phyloP scores from a whole-genome alignment of 139 green algal species.

The Volvox africanus region DNA sequence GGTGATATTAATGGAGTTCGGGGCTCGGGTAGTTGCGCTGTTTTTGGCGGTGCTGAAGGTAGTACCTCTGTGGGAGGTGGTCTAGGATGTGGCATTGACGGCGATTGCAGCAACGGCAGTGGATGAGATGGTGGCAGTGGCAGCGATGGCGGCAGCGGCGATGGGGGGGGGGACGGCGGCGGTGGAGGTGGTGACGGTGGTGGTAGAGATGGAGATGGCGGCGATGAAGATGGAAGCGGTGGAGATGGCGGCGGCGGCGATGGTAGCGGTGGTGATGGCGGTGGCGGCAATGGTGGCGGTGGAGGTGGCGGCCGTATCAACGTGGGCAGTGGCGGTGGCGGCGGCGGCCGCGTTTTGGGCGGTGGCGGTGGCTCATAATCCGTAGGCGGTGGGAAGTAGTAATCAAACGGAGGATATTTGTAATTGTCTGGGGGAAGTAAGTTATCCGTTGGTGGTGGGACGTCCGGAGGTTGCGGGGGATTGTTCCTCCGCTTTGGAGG shows the following conservation, averaged over 20 bases:
- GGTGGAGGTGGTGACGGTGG: not conserved
- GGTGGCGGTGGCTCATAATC: not conserved
- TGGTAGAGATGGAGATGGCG: not conserved
- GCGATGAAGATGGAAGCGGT: not conserved
- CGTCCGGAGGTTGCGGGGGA: not conserved
- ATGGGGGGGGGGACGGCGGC: not conserved
- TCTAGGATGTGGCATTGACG: not conserved
- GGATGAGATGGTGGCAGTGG: not conserved
- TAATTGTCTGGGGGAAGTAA: not conserved
- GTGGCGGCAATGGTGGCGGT: not conserved
- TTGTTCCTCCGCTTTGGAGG: not conserved
- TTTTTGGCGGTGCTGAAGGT: too few species aligned
- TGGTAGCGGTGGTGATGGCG: not conserved
- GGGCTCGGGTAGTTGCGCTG: not conserved
- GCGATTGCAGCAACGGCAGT: not conserved
- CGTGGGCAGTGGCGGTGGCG: not conserved
- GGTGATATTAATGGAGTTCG: not conserved
- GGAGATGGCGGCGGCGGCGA: not conserved
- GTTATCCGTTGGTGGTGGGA: not conserved
- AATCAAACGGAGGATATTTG: not conserved
- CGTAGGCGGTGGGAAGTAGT: not conserved
- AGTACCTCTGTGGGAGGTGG: too few species aligned
- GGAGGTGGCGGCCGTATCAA: not conserved
- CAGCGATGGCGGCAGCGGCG: not conserved
- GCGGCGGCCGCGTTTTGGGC: not conserved